A percentile compares a stretch with the other conserved stretches of the same genome.
These are phyloP conservation scores for Paraphoma sp. DNA, from an alignment of 2,329 filamentous ascomycete species.

Conservation along the genomic window DNA sequence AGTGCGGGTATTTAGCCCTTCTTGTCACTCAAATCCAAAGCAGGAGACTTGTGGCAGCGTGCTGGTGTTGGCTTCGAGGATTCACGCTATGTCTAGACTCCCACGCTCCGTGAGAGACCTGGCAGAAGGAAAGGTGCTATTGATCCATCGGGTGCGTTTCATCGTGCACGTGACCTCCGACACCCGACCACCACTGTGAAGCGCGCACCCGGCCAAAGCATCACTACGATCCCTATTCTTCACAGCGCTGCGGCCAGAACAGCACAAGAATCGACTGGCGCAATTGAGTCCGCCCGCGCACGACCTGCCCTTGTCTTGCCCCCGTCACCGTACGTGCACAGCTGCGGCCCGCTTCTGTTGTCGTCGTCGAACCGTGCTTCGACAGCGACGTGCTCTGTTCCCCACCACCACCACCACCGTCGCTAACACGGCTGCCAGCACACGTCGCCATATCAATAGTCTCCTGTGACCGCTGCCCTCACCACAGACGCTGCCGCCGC, in stretches of 20 bases:
- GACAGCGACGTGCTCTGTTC: conserved; percentile 24
- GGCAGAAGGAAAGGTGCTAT: no score
- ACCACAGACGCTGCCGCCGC: conserved; percentile 8
- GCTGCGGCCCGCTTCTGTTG: conserved; percentile 32
- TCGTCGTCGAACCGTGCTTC: conserved; percentile 27
- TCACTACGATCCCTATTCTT: conserved; percentile 50
- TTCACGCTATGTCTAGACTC: no score
- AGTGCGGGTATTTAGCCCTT: no score
- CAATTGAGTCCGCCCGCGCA: conserved; percentile 42
- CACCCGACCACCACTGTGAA: not conserved
- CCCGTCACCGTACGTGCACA: conserved; percentile 36
- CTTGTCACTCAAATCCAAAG: no score
- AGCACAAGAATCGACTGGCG: conserved; percentile 22
- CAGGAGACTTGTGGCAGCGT: no score
- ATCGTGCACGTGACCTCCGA: not conserved
- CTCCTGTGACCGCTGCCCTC: conserved; percentile 8
- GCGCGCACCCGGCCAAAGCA: conserved; percentile 30
- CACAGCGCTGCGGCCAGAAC: conserved; percentile 37
- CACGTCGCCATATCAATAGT: conserved; percentile 27
- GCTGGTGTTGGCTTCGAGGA: no score
- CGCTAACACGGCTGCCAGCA: conserved; percentile 15
- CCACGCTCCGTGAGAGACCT: no score
- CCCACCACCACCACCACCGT: conserved; percentile 28
- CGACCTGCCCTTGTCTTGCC: conserved; percentile 26
- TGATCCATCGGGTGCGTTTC: not conserved